Percentiles rank a stretch among this genome's conserved stretches.
Conservation (phyloP, 768 basidiomycete species). For the Roridomyces roridus region DNA sequence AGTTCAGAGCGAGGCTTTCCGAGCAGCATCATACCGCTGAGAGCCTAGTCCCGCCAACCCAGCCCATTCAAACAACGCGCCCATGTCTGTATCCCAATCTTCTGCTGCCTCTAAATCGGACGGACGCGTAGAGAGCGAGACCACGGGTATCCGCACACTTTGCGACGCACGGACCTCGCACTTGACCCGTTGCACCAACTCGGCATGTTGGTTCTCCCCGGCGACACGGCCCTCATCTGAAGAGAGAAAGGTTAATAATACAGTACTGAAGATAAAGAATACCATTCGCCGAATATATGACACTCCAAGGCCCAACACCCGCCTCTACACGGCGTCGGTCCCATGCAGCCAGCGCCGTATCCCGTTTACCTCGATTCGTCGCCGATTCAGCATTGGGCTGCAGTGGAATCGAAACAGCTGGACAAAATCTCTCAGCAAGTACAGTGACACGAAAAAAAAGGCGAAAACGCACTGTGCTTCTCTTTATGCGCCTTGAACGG, state of each 20-base stretch:
- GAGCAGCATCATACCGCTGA: constrained; percentile 53
- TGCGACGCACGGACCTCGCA: constrained; percentile 20
- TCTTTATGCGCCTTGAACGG: constrained; percentile 58
- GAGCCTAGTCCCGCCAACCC: constrained; percentile 73
- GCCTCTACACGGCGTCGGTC: constrained; percentile 46
- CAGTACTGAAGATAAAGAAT: background rate
- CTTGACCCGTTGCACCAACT: constrained; percentile 27
- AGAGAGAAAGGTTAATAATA: too few relatives aligned
- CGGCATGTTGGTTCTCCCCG: constrained; percentile 1
- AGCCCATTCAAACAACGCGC: constrained; percentile 71
- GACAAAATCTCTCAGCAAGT: background rate
- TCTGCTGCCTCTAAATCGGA: constrained; percentile 42
- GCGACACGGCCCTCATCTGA: constrained; percentile 2
- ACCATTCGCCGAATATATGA: constrained; percentile 46
- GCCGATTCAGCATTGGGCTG: constrained; percentile 44
- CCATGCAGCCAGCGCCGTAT: constrained; percentile 53
- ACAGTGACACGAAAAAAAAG: constrained; percentile 6
- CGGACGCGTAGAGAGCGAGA: constrained; percentile 2
- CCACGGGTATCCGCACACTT: constrained; percentile 9
- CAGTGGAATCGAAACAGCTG: constrained; percentile 58
- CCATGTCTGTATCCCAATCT: constrained; percentile 55
- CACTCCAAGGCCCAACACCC: constrained; percentile 49
- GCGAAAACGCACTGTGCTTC: constrained; percentile 49
- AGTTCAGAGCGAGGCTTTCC: background rate
- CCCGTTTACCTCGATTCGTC: constrained; percentile 42